These are phyloP conservation scores for Tolypocladium cylindrosporum DNA, from an alignment of 2,329 filamentous ascomycete genomes.

Conservation along the genomic window DNA sequence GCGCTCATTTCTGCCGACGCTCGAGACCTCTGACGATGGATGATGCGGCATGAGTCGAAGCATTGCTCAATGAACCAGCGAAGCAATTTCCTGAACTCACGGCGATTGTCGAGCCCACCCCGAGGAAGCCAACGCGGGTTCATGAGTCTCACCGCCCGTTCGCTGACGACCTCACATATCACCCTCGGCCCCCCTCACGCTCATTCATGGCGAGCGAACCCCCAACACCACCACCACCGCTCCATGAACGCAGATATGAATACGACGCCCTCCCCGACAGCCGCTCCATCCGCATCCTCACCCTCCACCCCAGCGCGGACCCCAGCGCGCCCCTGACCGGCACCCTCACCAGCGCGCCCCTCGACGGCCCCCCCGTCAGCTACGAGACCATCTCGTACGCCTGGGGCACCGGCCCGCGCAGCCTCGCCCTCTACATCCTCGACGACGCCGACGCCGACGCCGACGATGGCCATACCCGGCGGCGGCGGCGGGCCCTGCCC, in stretches of 20 bases:
- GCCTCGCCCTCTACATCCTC: constrained; percentile 11
- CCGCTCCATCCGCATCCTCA: constrained; percentile 20
- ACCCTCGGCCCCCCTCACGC: background rate
- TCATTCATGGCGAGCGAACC: background rate
- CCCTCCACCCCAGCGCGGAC: constrained; percentile 16
- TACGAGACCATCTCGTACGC: constrained; percentile 27
- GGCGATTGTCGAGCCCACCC: background rate
- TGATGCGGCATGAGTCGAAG: background rate
- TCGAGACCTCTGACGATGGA: background rate
- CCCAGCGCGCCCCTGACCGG: constrained; percentile 18
- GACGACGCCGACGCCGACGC: constrained; percentile 14
- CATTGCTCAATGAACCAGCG: background rate
- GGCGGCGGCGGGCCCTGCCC: constrained; percentile 6
- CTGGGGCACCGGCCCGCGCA: constrained; percentile 16
- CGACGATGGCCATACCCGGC: background rate
- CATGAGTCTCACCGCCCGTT: background rate
- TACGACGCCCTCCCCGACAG: constrained; percentile 12
- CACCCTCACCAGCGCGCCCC: constrained; percentile 11
- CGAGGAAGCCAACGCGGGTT: background rate
- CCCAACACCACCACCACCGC: background rate
- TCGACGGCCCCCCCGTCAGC: constrained; percentile 7
- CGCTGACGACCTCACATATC: background rate
- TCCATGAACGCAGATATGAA: constrained; percentile 4
- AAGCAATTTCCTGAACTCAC: background rate
- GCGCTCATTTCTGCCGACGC: background rate